These are phyloP conservation scores for Tetrapisispora taiwanensis DNA, from an alignment of 805 yeast species.

Conservation along the genomic window DNA sequence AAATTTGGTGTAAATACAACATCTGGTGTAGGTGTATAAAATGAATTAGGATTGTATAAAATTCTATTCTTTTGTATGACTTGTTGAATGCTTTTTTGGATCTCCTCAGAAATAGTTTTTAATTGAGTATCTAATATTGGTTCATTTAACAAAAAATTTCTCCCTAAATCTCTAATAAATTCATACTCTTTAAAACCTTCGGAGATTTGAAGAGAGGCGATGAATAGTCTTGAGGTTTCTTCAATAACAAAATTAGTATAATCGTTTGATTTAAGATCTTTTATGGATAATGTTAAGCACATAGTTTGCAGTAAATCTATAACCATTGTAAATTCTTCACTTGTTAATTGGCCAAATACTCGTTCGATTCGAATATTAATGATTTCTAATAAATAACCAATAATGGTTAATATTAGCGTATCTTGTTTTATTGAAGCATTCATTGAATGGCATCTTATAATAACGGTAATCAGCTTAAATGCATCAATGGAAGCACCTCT, in stretches of 20 bases:
- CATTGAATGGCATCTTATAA: constrained; percentile 12
- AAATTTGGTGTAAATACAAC: not conserved
- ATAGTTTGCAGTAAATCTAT: constrained; percentile 9
- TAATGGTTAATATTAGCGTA: constrained; percentile 5
- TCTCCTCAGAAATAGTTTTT: not conserved
- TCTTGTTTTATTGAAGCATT: not conserved
- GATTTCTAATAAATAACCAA: constrained; percentile 8
- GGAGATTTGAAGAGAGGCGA: constrained; percentile 9
- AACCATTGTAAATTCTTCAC: constrained; percentile 13
- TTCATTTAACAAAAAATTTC: not conserved
- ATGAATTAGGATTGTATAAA: not conserved
- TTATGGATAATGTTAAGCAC: constrained; percentile 3
- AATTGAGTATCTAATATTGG: no score
- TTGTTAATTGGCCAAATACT: constrained; percentile 13
- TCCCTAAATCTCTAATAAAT: not conserved
- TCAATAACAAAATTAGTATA: not conserved
- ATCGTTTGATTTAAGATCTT: not conserved
- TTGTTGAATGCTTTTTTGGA: not conserved
- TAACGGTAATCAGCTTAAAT: constrained; percentile 7
- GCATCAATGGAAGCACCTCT: not conserved
- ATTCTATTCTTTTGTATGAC: not conserved
- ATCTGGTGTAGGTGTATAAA: not conserved
- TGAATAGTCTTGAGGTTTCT: constrained; percentile 7
- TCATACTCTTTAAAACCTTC: constrained; percentile 16
- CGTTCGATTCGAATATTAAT: constrained; percentile 10